phyloP scores from a whole-genome alignment of 805 yeast genomes.

The Saccharomycopsis babjevae region DNA sequence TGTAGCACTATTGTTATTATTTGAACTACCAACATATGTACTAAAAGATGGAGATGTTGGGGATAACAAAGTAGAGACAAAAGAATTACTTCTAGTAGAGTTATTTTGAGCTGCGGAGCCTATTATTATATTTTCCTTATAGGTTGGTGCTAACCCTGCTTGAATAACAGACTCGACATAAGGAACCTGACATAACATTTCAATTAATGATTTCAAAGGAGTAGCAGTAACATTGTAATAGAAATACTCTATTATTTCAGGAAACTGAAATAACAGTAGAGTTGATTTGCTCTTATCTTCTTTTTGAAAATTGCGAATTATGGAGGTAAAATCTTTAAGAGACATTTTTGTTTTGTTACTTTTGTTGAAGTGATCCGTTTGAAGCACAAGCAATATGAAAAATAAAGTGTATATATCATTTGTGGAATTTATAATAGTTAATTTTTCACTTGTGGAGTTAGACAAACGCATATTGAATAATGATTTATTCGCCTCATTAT shows the following conservation, averaged over 20 bases:
- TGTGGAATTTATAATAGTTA: slow-evolving; percentile 13
- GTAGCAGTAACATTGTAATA: slow-evolving; percentile 57
- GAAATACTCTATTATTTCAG: slow-evolving; percentile 43
- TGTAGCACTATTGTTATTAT: background rate
- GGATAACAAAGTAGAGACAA: slow-evolving; percentile 18
- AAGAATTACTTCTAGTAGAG: slow-evolving; percentile 15
- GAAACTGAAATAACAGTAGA: slow-evolving; percentile 22
- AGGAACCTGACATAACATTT: slow-evolving; percentile 19
- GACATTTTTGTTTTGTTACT: slow-evolving; percentile 61
- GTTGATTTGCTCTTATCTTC: slow-evolving; percentile 5
- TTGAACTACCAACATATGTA: background rate
- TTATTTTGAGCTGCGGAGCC: background rate
- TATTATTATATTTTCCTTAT: background rate
- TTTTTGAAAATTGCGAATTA: slow-evolving; percentile 28
- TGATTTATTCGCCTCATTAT: background rate
- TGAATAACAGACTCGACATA: background rate
- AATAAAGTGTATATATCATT: slow-evolving; percentile 55
- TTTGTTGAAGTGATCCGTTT: slow-evolving; percentile 63
- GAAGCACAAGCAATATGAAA: slow-evolving; percentile 59
- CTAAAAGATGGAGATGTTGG: slow-evolving; percentile 8
- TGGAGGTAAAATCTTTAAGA: slow-evolving; percentile 48
- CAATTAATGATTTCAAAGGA: slow-evolving; percentile 43
- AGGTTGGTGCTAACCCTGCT: background rate
- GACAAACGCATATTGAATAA: background rate
- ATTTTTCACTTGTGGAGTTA: background rate